Evolutionary conservation across 73 alveolate species (phyloP), one percentile per base, ranked within the genome.

Genomic region (Paramecium octaurelia): DNA sequence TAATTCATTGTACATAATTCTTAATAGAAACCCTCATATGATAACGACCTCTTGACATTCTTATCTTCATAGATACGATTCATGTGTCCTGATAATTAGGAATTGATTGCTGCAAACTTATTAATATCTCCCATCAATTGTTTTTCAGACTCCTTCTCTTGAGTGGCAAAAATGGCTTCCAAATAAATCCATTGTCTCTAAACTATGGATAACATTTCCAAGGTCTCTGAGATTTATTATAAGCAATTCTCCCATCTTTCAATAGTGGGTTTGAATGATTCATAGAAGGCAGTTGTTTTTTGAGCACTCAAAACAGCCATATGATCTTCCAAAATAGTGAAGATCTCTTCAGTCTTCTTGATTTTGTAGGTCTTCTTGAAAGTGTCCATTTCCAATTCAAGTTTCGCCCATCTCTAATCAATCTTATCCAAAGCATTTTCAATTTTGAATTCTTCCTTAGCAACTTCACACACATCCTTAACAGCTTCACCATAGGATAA

Each of bases 371-470:
- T 96, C 46, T 95, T 96, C 29, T 93, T 92, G 85, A 93, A 89
- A 27, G 95, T 95, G 85, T 80, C 93, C 92, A 84, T 84, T 29
- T 59, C 73, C 16, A 77, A 83, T 59, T 69, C 92, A 35, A 93
- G 27, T 31, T 50, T 43, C n/a, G 59, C 95, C 99, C 98, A 96
- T 90, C 83, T 93, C 44, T 87, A 73, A 70, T 95, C 95, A 31
- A 98, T 97, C 58, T 96, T 96, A 40, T 95, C 93, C 34, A 98
- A 93, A 40, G 98, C 95, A 24, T 77, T 93, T 88, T 98, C 99
- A 42, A 97, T 98, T 92, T 95, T 97, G 40, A 95, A 96, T 94
- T 98, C 99, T 93, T 98, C 97, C 92, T 96, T 95, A 35, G 99
- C 99, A 57, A 95, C 95, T 73, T 93, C 98, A 48, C 97, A 93